Conservation (phyloP, 495 filamentous ascomycete genomes). For the Penicillium ucsense region DNA sequence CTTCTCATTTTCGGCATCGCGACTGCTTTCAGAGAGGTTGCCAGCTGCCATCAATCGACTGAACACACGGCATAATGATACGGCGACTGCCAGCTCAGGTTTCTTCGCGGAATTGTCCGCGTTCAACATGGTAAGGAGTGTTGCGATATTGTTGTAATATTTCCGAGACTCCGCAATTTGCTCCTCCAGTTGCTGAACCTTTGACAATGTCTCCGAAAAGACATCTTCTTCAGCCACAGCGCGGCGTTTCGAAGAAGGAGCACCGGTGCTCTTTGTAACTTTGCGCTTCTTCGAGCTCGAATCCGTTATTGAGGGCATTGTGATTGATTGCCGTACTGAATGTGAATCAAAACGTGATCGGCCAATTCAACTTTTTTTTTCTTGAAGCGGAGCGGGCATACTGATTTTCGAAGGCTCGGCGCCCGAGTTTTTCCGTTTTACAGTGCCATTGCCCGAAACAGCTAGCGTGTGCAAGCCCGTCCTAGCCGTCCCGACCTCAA, state of each 20-base stretch:
- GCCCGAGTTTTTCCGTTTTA: constrained; percentile 34
- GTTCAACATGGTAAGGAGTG: constrained; percentile 52
- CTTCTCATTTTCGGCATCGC: constrained; percentile 58
- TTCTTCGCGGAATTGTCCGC: constrained; percentile 32
- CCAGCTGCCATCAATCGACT: constrained; percentile 71
- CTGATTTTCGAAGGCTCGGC: constrained; percentile 28
- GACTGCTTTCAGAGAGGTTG: constrained; percentile 51
- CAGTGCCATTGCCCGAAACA: constrained; percentile 56
- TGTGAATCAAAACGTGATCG: not conserved
- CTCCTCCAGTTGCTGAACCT: constrained; percentile 60
- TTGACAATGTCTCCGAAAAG: constrained; percentile 41
- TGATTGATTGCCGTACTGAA: constrained; percentile 3
- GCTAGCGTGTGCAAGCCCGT: constrained; percentile 77
- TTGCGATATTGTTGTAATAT: constrained; percentile 87
- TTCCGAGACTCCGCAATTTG: constrained; percentile 75
- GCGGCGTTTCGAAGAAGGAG: constrained; percentile 37
- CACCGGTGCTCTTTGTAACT: constrained; percentile 24
- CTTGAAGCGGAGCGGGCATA: not conserved
- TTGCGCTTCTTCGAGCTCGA: constrained; percentile 35
- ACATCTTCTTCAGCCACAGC: constrained; percentile 31
- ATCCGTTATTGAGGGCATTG: constrained; percentile 23
- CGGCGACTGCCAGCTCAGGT: constrained; percentile 51
- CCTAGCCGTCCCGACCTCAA: constrained; percentile 59
- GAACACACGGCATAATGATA: constrained; percentile 85
- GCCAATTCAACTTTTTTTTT: constrained; percentile 11